Evolutionary conservation across 345 rosid genomes (phyloP), one percentile per base, ranked within the genome.

Genomic region (Erysimum cheiranthoides): DNA sequence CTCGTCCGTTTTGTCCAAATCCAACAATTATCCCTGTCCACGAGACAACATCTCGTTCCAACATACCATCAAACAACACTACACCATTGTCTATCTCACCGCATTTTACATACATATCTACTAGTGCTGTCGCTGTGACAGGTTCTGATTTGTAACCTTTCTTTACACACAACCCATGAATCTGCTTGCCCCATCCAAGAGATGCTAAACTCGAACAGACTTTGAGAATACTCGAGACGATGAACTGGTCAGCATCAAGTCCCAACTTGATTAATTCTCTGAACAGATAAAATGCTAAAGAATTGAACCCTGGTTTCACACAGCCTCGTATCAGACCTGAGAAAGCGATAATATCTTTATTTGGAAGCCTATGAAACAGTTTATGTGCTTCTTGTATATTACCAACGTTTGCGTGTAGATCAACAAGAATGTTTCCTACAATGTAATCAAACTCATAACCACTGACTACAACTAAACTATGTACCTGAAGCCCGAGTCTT

Each of bases 11-110:
- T 78, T 89, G 96, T 34, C 89, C 89, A 57, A 90, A 89, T 12
- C 93, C 90, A 39, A 82, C 85, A 61, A 91, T 87, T 64, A 87
- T 85, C 63, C 87, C 87, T 25, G 96, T 87, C 93, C 93, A 89
- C 70, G 89, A 85, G 5, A 88, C 85, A 34, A 83, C 78, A 61
- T 89, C 96, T 74, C 84, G 83, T 9, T 81, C 88, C 40, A 47
- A 50, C 67, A 79, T 17, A 52, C 71, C 36, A 36, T 77, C 52
- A 73, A 89, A 91, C 34, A 89, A 71, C 70, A 66, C 75, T 77
- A 91, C 62, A 68, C 84, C 83, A 28, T 70, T 73, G 25, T 84
- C 88, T 53, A 89, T 85, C 72, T 87, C 86, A 32, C 93, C 93
- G 77, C 92, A 82, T 86, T 91, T 91, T 18, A 84, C 80, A 56